Evolutionary conservation across 352 stramenopile genomes (phyloP).

Genomic region (Phytophthora tubulina): DNA sequence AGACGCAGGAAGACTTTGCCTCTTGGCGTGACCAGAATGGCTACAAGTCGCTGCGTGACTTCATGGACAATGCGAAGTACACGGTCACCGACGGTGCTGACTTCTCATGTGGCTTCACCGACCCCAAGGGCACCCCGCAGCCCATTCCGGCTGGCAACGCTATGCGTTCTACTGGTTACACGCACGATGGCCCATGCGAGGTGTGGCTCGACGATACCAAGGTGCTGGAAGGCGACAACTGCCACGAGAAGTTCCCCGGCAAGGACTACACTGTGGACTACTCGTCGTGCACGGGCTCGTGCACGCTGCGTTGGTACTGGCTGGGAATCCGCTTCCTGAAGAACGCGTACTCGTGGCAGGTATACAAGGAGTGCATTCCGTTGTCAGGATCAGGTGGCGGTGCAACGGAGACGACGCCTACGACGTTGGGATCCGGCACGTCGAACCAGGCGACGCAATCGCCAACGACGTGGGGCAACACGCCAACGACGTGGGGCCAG

Average conservation of each 20-base stretch:
- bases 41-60: slow-evolving; percentile 55
- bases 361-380: slow-evolving; percentile 64
- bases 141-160: slow-evolving; percentile 36
- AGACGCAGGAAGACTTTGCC: slow-evolving; percentile 49
- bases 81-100: slow-evolving; percentile 31
- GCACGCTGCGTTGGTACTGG: slow-evolving; percentile 34
- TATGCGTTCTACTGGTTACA: slow-evolving; percentile 57
- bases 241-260: slow-evolving; percentile 38
- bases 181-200: slow-evolving; percentile 48
- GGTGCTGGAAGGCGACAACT: slow-evolving; percentile 39
- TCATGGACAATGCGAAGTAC: slow-evolving; percentile 55
- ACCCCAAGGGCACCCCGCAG: slow-evolving; percentile 37
- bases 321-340: slow-evolving; percentile 47
- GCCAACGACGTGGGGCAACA: neutral
- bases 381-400: slow-evolving; percentile 16
- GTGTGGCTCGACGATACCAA: slow-evolving; percentile 48
- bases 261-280: slow-evolving; percentile 41
- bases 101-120: slow-evolving; percentile 47
- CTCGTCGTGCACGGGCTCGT: slow-evolving; percentile 33
- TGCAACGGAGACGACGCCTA: neutral
- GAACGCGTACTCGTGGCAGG: slow-evolving; percentile 60
- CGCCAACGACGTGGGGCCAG: slow-evolving; percentile 10
- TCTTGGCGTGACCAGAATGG: slow-evolving; percentile 42
- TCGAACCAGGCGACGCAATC: neutral
- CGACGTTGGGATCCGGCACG: neutral